These are phyloP conservation scores for Suillus sp. DNA, from an alignment of 768 basidiomycete species.

Conservation along the genomic window DNA sequence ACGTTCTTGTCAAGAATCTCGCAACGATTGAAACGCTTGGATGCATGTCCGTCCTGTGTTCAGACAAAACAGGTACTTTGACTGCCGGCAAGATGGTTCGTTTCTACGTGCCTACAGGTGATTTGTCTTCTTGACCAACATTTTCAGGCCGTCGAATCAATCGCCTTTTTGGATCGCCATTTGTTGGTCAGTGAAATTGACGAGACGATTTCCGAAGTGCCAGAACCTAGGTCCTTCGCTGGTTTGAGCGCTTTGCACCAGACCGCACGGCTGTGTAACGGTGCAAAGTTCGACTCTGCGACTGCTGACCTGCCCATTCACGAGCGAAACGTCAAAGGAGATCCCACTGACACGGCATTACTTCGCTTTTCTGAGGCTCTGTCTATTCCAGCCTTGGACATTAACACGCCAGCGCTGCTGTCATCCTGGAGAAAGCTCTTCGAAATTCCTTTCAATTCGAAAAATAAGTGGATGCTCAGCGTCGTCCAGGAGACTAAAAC, in stretches of 20 bases:
- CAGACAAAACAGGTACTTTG: slow-evolving; percentile 58
- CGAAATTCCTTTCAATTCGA: slow-evolving; percentile 49
- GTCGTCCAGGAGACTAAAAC: slow-evolving; percentile 32
- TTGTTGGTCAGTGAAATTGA: slow-evolving; percentile 26
- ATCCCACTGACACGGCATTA: slow-evolving; percentile 57
- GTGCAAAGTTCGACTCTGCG: slow-evolving; percentile 48
- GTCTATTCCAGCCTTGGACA: slow-evolving; percentile 24
- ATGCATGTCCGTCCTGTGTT: slow-evolving; percentile 51
- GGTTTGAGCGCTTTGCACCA: slow-evolving; percentile 36
- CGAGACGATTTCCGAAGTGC: slow-evolving; percentile 13
- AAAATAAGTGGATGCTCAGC: slow-evolving; percentile 62
- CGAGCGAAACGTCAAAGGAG: slow-evolving; percentile 43
- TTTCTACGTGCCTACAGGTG: background rate
- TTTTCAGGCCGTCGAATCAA: slow-evolving; percentile 40
- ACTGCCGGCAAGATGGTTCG: slow-evolving; percentile 51
- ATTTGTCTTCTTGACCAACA: background rate
- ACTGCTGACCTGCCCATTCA: slow-evolving; percentile 29
- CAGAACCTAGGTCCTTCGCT: slow-evolving; percentile 21
- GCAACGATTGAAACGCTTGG: slow-evolving; percentile 58
- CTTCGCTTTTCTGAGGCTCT: slow-evolving; percentile 48
- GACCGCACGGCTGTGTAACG: slow-evolving; percentile 59
- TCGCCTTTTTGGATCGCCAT: slow-evolving; percentile 39
- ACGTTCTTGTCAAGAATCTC: slow-evolving; percentile 52
- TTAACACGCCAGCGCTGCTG: slow-evolving; percentile 27
- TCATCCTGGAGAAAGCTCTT: slow-evolving; percentile 30